A percentile compares a stretch with the other conserved stretches of the same genome.
Evolutionary conservation across 768 basidiomycete species (phyloP).

Genomic region (Trametes meyenii): DNA sequence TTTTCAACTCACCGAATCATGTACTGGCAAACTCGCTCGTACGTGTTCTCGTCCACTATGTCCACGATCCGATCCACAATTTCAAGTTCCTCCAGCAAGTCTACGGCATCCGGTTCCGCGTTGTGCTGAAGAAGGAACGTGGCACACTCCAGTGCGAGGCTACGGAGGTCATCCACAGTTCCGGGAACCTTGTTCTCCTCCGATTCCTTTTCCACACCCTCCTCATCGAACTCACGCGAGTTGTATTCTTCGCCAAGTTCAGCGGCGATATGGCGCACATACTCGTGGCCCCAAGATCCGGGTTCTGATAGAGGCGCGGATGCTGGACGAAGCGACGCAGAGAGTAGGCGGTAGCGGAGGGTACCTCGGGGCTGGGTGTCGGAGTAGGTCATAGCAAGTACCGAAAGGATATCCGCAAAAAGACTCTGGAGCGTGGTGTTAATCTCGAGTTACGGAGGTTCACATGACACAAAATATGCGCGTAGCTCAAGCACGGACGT

Average conservation of each 20-base stretch:
- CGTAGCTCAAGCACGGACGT: conserved; percentile 1
- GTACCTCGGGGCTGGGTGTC: conserved; percentile 97
- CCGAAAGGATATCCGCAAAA: conserved; percentile 96
- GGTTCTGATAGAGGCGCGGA: conserved; percentile 79
- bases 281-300: conserved; percentile 99
- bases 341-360: conserved; percentile 87
- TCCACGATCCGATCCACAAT: conserved; percentile 77
- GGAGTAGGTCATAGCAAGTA: conserved; percentile 99
- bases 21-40: conserved; percentile 87
- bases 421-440: conserved; percentile 62
- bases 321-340: conserved; percentile 65
- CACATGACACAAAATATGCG: background rate
- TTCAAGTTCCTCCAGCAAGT: conserved; percentile 92
- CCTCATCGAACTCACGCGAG: conserved; percentile 61
- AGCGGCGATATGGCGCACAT: conserved; percentile 94
- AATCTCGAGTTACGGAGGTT: background rate
- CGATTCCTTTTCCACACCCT: conserved; percentile 24
- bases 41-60: conserved; percentile 88
- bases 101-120: conserved; percentile 97
- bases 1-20: conserved; percentile 77
- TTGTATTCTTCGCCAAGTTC: conserved; percentile 95
- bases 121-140: conserved; percentile 91
- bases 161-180: conserved; percentile 72
- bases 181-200: conserved; percentile 45
- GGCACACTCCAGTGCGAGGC: conserved; percentile 82